phyloP scores from a whole-genome alignment of 805 yeast species.

The Yarrowia sp. region DNA sequence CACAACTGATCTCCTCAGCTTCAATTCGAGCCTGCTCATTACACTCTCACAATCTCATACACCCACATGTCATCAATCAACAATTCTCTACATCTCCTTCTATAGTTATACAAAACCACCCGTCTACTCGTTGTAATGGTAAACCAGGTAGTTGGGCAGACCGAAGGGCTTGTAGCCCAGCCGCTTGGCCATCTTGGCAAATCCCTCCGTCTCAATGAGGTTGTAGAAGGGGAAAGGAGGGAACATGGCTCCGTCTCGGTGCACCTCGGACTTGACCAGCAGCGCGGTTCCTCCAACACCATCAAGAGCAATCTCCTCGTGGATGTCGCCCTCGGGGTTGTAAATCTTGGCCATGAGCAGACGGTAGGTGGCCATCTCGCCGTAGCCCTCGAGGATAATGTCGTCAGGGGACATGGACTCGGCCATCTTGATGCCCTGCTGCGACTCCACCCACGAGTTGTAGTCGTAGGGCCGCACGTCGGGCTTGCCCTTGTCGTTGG shows the following conservation, averaged over 20 bases:
- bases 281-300: constrained; percentile 99
- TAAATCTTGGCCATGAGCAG: constrained; percentile 91
- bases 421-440: constrained; percentile 80
- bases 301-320: constrained; percentile 81
- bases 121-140: constrained; percentile 78
- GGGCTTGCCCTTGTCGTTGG: constrained; percentile 62
- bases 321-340: constrained; percentile 69
- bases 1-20: too few relatives aligned
- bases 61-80: background rate
- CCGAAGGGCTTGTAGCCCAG: constrained; percentile 91
- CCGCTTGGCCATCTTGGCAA: constrained; percentile 94
- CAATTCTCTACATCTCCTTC: constrained; percentile 25
- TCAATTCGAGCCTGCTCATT: too few relatives aligned
- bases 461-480: constrained; percentile 88
- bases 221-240: constrained; percentile 98
- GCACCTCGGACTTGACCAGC: constrained; percentile 95
- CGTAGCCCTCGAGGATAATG: constrained; percentile 92
- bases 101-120: constrained; percentile 10
- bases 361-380: constrained; percentile 92
- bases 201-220: constrained; percentile 96
- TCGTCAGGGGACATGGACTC: constrained; percentile 80
- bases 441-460: constrained; percentile 84
- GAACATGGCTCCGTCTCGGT: constrained; percentile 99
- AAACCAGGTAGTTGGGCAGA: constrained; percentile 91
- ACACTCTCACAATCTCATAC: background rate